Evolutionary conservation across 2,329 filamentous ascomycete genomes (phyloP).

Genomic region (Penicillium palitans): DNA sequence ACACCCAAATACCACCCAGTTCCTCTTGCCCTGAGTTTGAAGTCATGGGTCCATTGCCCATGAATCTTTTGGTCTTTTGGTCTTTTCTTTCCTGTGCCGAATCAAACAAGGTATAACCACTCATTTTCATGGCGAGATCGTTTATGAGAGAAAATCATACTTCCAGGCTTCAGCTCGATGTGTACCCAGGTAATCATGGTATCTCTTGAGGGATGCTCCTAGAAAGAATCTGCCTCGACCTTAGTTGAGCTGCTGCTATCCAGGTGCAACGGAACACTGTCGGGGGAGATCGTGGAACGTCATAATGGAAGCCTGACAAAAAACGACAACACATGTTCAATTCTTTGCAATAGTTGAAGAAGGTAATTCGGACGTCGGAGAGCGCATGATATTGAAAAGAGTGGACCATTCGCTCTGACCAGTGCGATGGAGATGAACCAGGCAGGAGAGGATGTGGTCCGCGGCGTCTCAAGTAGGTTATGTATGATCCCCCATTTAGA

Average conservation of each 20-base stretch:
- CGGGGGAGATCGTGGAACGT: background rate
- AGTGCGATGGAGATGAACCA: background rate
- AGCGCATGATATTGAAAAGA: too few species aligned
- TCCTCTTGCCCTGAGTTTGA: background rate
- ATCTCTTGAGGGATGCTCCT: background rate
- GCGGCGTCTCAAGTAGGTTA: background rate
- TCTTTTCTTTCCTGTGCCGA: background rate
- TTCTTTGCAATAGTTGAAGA: background rate
- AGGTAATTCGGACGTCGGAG: background rate
- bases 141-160: background rate
- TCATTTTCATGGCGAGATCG: background rate
- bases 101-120: background rate
- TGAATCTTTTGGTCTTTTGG: too few species aligned
- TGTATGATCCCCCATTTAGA: background rate
- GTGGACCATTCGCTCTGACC: background rate
- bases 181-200: background rate
- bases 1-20: background rate
- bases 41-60: background rate
- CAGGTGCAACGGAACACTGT: background rate
- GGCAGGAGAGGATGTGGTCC: background rate
- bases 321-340: background rate
- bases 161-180: background rate
- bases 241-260: background rate
- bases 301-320: background rate
- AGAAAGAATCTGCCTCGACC: background rate